These are phyloP conservation scores for Silybum marianum DNA, from an alignment of 129 eudicot genomes.

Conservation along the genomic window DNA sequence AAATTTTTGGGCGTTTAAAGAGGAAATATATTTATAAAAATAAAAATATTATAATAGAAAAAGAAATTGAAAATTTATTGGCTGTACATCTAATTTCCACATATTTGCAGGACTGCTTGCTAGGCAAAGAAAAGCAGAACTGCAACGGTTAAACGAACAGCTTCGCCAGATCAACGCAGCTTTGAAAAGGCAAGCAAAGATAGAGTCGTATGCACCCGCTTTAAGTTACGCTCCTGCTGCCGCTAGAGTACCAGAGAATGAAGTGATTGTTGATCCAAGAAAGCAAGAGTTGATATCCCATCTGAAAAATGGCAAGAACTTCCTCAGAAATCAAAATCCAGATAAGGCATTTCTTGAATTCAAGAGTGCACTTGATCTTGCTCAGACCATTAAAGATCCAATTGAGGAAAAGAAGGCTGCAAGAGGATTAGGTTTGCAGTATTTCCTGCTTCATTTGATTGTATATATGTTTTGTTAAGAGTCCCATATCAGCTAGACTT, in stretches of 20 bases:
- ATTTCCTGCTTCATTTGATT: neutral
- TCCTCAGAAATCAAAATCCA: constrained; percentile 80
- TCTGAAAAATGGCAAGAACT: constrained; percentile 82
- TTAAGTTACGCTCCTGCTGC: constrained; percentile 95
- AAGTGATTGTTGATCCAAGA: constrained; percentile 86
- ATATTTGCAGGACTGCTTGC: constrained; percentile 75
- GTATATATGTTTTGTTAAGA: neutral
- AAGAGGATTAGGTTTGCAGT: constrained; percentile 81
- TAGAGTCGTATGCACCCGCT: constrained; percentile 92
- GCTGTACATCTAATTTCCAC: neutral
- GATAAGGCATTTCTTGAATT: constrained; percentile 79
- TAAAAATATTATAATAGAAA: too few relatives aligned
- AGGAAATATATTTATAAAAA: neutral
- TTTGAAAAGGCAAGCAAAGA: constrained; percentile 95
- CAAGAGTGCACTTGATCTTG: constrained; percentile 79
- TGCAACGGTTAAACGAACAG: constrained; percentile 83
- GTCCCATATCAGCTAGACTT: neutral
- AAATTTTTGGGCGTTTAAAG: neutral
- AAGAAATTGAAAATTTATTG: neutral
- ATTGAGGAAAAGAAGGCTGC: constrained; percentile 96
- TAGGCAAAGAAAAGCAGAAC: constrained; percentile 84
- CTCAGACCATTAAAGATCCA: constrained; percentile 75
- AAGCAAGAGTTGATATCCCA: constrained; percentile 69
- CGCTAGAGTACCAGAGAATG: constrained; percentile 61
- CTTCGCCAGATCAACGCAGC: constrained; percentile 95